Percentiles rank a stretch among this genome's conserved stretches.
Evolutionary conservation across 805 yeast genomes (phyloP).

Genomic region (Candida vartiovaarae): DNA sequence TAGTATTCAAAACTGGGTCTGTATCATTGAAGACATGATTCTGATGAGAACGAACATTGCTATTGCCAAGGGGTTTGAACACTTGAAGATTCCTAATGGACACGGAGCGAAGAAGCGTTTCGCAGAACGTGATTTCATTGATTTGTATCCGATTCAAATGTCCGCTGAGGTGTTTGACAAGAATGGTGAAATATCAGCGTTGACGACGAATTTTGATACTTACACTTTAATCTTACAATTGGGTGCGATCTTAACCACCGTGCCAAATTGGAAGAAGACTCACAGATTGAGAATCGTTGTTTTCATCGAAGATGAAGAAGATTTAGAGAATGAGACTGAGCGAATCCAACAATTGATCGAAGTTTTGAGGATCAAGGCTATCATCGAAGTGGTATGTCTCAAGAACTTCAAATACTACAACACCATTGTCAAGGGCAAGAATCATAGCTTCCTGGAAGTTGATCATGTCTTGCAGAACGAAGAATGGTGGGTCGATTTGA

Average conservation of each 20-base stretch:
- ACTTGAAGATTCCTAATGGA: slow-evolving; percentile 54
- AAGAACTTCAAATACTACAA: slow-evolving; percentile 56
- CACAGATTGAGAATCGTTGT: slow-evolving; percentile 76
- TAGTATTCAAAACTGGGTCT: slow-evolving; percentile 80
- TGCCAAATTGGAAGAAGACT: slow-evolving; percentile 82
- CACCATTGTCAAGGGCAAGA: slow-evolving; percentile 65
- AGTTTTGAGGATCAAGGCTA: slow-evolving; percentile 80
- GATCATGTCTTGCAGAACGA: slow-evolving; percentile 48
- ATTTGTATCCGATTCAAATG: slow-evolving; percentile 96
- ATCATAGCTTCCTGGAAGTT: slow-evolving; percentile 37
- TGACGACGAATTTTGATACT: slow-evolving; percentile 91
- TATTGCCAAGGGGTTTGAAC: slow-evolving; percentile 80
- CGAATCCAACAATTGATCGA: slow-evolving; percentile 59
- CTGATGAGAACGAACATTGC: slow-evolving; percentile 89
- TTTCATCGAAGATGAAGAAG: slow-evolving; percentile 74
- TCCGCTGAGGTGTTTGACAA: slow-evolving; percentile 67
- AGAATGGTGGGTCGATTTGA: slow-evolving; percentile 80
- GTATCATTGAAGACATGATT: slow-evolving; percentile 82
- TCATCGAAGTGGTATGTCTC: slow-evolving; percentile 66
- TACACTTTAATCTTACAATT: slow-evolving; percentile 88
- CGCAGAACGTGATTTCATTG: slow-evolving; percentile 52
- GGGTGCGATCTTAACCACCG: slow-evolving; percentile 90
- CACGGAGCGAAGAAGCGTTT: slow-evolving; percentile 25
- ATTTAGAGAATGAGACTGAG: slow-evolving; percentile 60
- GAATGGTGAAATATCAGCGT: slow-evolving; percentile 55